Base-by-base conservation (phyloP, 768 basidiomycete species). In the Boletus huronensis region DNA sequence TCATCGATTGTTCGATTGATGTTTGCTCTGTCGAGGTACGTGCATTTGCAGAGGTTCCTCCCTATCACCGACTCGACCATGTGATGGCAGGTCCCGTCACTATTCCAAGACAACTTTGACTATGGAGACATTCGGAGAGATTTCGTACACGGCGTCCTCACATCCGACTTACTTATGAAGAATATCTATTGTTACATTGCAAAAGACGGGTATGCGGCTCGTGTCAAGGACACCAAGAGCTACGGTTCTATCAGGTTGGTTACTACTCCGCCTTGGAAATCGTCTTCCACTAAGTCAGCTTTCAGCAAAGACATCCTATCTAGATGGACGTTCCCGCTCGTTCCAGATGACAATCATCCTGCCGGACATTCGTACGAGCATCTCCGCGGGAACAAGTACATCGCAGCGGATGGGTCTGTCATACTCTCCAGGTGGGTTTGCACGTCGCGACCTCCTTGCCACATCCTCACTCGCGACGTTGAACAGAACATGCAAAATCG, bases 41-140 rank as follows among this genome's bases (percentile, higher is more conserved):
- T 58, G n/a, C 28, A 8, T 38, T 17, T 25, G 8, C 26, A 16
- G 31, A 48, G 35, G 19, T 23, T 9, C 28, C 46, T 46, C 32
- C 42, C 39, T 25, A n/a, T 34, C n/a, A 10, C 40, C 44, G 47
- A 60, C 35, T 43, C 4, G 38, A 44, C 32, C 55, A 16, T 36
- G n/a, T 34, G 29, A 48, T 53, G 26, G 51, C 62, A 97, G 89
- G 90, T 98, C 35, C 94, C 93, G 1, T 95, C 95, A 1, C 70
- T 98, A 5, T 99, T 98, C 75, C 93, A 95, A 69, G 97, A 98
- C 74, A 98, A 98, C 73, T 99, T 99, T 65, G 97, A 98, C 73
- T 98, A 95, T 65, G 84, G 85, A 14, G 93, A 95, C 72, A 81
- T 98, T 56, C 84, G 94, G 53, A 79, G 84, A 60, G 93, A 98